Evolutionary conservation across 1,284 basidiomycete genomes (phyloP).

Genomic region (Meira miltonrushii): DNA sequence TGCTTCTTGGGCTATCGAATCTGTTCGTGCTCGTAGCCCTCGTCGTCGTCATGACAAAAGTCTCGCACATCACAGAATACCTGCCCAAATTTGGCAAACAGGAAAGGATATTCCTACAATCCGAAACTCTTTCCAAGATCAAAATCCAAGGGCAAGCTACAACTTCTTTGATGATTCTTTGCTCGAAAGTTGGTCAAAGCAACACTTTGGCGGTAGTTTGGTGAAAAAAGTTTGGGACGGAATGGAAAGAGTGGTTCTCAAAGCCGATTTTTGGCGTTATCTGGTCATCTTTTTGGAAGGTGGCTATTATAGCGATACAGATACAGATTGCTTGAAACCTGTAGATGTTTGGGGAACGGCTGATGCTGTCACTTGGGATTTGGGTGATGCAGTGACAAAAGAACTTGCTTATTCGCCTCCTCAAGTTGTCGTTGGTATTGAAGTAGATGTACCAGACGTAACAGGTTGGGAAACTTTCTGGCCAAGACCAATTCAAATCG

Average conservation of each 20-base stretch:
- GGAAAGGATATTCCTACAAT: conserved; percentile 1
- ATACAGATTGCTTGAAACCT: conserved; percentile 6
- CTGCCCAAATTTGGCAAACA: conserved; percentile 1
- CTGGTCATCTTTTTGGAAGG: conserved; percentile 3
- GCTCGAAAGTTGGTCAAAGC: conserved; percentile 2
- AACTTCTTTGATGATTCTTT: conserved; percentile 4
- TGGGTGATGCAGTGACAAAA: conserved; percentile 1
- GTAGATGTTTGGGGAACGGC: not conserved
- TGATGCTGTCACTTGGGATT: conserved; percentile 1
- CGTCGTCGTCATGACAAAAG: not conserved
- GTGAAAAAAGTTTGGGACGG: conserved; percentile 5
- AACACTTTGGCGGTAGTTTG: conserved; percentile 1
- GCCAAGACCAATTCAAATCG: conserved; percentile 6
- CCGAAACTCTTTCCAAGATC: conserved; percentile 1
- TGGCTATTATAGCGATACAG: conserved; percentile 5
- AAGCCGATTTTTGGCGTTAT: conserved; percentile 10
- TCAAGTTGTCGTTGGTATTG: conserved; percentile 5
- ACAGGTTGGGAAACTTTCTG: conserved; percentile 5
- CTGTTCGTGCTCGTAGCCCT: not conserved
- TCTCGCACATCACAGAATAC: not conserved
- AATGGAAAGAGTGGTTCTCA: conserved; percentile 3
- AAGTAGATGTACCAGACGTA: conserved; percentile 5
- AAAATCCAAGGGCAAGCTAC: conserved; percentile 1
- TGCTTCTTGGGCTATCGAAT: not conserved
- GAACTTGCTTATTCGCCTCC: conserved; percentile 3